Evolutionary conservation across 2,329 filamentous ascomycete genomes (phyloP), one percentile per base, ranked within the genome.

Genomic region (Ascocoryne sarcoides): DNA sequence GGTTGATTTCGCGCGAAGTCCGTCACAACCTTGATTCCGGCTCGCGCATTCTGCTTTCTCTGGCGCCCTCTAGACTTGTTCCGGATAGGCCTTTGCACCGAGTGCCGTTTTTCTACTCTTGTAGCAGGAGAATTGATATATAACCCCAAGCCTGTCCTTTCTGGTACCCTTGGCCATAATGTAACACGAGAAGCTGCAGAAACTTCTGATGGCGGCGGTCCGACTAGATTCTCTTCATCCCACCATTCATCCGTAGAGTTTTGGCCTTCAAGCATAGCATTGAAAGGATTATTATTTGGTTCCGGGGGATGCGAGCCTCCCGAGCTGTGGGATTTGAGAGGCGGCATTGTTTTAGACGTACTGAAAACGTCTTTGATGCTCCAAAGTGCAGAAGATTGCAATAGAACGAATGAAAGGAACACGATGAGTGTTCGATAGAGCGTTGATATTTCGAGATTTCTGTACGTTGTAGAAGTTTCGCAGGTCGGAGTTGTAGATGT

Each of bases 11-110:
- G 50, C 21, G 75, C 65, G 66, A 85, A 80, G 55, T 80, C 79
- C 2, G 83, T 88, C 48, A 85, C 76, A 15, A 87, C 59, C 47
- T 68, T 79, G 54, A 84, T 83, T 10, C 78, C 78, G 7, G 73
- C 74, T 60, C 71, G 69, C 41, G 70, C 67, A 58, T 79, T 75
- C 55, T 79, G 68, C 16, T 69, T 68, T 52, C 74, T 75, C 53
- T 82, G 77, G 38, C 77, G 68, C 20, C 71, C 69, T 40, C 71
- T 71, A 3, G 79, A 83, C 55, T 71, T 79, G 16, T 62, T 57
- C 39, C 65, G 56, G 15, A 56, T 58, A 10, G 61, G 53, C 42
- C 61, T 65, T 20, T 60, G 54, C 3, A 60, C 54, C 4, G 58
- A 60, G 32, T 54, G 52, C 39, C 47, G 50, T 43, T 49, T 52